These are phyloP conservation scores for Penicillium sp. DNA, from an alignment of 2,329 filamentous ascomycete species.

Conservation along the genomic window DNA sequence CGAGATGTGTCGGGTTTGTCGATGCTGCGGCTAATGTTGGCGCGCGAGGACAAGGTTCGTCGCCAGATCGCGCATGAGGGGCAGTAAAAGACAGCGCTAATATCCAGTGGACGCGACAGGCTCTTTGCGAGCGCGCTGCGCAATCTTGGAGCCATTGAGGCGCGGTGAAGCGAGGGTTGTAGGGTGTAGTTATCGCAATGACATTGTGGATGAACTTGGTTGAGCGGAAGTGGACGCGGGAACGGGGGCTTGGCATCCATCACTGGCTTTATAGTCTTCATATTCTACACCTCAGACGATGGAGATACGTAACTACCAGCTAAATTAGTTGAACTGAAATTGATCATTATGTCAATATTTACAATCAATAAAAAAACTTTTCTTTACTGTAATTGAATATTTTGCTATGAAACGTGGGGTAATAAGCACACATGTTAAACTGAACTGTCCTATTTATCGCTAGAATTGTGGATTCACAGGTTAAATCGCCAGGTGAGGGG, in stretches of 20 bases:
- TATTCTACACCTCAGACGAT: not conserved
- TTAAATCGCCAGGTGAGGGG: conserved; percentile 13
- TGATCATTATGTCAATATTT: not conserved
- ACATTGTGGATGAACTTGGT: conserved; percentile 12
- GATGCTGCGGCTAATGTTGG: conserved; percentile 13
- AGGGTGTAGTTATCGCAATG: conserved; percentile 3
- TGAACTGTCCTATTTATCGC: conserved; percentile 16
- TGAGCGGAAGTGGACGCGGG: conserved; percentile 21
- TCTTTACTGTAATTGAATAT: not conserved
- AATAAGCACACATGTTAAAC: conserved; percentile 12
- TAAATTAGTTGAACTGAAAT: not conserved
- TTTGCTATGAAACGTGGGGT: conserved; percentile 4
- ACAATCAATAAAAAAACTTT: not conserved
- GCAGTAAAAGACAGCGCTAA: conserved; percentile 36
- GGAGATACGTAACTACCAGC: not conserved
- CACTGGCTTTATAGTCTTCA: not conserved
- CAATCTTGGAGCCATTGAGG: conserved; percentile 43
- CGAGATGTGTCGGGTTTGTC: conserved; percentile 15
- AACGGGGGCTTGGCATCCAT: conserved; percentile 23
- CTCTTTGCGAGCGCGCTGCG: conserved; percentile 38
- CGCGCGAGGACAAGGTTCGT: conserved; percentile 34
- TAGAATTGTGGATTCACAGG: conserved; percentile 15
- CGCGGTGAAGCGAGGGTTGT: not conserved
- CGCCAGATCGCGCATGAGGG: conserved; percentile 44
- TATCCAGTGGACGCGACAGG: conserved; percentile 32